Conservation (phyloP, 768 basidiomycete species). For the Russula vinacea region DNA sequence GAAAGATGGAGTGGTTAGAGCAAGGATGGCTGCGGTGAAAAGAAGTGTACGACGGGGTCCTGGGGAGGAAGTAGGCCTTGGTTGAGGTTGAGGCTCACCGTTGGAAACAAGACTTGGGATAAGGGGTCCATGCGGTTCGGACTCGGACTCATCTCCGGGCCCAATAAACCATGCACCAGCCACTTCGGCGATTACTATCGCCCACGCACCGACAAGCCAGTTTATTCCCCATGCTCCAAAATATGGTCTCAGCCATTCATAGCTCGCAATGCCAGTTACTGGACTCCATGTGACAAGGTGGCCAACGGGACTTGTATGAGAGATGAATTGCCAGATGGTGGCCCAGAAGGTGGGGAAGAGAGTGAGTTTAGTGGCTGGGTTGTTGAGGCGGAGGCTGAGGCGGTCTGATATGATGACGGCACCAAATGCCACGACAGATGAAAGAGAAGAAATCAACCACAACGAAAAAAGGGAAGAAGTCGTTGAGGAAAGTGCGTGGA, state of each 20-base stretch:
- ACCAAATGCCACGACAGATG: conserved; percentile 40
- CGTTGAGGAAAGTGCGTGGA: conserved; percentile 54
- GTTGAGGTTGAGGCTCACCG: conserved; percentile 28
- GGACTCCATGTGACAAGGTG: conserved; percentile 72
- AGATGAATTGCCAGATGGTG: conserved; percentile 52
- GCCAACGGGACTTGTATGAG: conserved; percentile 63
- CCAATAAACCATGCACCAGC: conserved; percentile 59
- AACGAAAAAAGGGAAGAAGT: conserved; percentile 49
- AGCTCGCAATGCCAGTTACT: conserved; percentile 49
- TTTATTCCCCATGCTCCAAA: conserved; percentile 62
- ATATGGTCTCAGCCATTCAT: conserved; percentile 59
- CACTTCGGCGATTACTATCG: conserved; percentile 56
- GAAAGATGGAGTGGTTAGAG: conserved; percentile 57
- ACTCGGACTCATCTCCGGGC: conserved; percentile 50
- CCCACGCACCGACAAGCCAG: conserved; percentile 77
- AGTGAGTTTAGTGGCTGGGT: conserved; percentile 45
- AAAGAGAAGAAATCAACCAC: conserved; percentile 40
- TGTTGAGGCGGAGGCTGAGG: conserved; percentile 36
- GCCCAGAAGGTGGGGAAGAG: conserved; percentile 73
- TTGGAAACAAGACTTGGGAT: conserved; percentile 12
- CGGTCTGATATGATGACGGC: conserved; percentile 42
- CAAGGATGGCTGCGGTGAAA: conserved; percentile 43
- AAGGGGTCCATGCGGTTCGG: conserved; percentile 39
- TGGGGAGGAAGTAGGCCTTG: not conserved
- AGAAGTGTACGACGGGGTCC: conserved; percentile 35